Evolutionary conservation across 148 eudicot species (phyloP), one percentile per base, ranked within the genome.

Genomic region (Rhododendron henanense): DNA sequence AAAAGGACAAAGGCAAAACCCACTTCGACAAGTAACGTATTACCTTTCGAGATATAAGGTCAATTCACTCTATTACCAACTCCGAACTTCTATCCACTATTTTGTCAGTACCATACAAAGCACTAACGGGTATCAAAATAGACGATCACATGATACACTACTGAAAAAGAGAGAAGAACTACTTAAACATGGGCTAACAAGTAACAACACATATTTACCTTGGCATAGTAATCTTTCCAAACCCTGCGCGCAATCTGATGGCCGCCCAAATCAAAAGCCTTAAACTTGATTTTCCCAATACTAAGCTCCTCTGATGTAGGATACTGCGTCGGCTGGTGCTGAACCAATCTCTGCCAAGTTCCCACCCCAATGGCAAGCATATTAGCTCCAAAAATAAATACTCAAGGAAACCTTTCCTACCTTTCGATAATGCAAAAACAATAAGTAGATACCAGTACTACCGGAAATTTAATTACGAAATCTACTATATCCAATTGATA

Each of bases 181-280:
- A 67, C 31, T 21, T 4, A 44, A 19, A 84, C 63, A 25, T 33
- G 75, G 63, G 3, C 25, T 37, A 7, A 53, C 71, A 50, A 23
- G 14, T 37, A 7, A 53, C 71, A 50, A 13, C 21, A 51, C 35
- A 75, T 25, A 71, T 78, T 47, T 18, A 94, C 97, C 91, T 93
- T 92, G 83, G 97, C 97, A 88, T 94, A 94, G 88, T 94, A 94
- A 88, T 94, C 95, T 88, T 92, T 94, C 97, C 97, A 94, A 41
- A 94, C 97, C 15, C 95, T 87, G 53, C 97, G 93, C 53, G 94
- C 97, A 82, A 94, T 93, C 90, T 94, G 97, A 88, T 94, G 95
- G 14, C 97, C 97, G 65, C 97, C 95, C 86, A 94, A 89, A 93
- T 94, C 97, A 83, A 94, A 94, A 53, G 97, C 95, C 89, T 94